phyloP scores from a whole-genome alignment of 2,329 filamentous ascomycete genomes.

The Cercospora canescens region DNA sequence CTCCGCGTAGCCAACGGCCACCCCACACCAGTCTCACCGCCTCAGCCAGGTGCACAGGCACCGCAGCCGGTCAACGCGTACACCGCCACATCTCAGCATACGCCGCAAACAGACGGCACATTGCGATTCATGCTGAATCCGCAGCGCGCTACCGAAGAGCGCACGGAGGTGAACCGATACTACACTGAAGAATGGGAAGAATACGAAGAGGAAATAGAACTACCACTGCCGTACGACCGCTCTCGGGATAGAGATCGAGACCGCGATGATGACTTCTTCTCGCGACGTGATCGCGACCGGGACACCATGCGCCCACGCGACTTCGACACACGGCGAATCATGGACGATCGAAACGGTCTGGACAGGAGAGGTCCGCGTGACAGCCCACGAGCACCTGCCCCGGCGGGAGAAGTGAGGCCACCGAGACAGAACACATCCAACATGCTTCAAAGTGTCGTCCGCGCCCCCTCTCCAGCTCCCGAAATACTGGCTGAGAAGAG shows the following conservation, averaged over 20 bases:
- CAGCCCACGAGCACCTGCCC: conserved; percentile 76
- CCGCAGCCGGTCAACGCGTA: conserved; percentile 21
- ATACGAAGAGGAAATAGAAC: conserved; percentile 74
- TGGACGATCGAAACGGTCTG: not conserved
- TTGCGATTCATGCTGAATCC: conserved; percentile 88
- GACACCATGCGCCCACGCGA: conserved; percentile 15
- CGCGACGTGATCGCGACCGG: conserved; percentile 12
- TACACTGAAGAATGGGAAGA: conserved; percentile 76
- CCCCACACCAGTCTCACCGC: conserved; percentile 37
- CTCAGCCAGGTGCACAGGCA: conserved; percentile 25
- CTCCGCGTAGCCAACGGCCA: conserved; percentile 36
- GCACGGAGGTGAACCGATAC: conserved; percentile 64
- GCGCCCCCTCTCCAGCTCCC: conserved; percentile 8
- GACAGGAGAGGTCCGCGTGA: conserved; percentile 71
- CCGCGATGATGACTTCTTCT: conserved; percentile 15
- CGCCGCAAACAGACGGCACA: conserved; percentile 57
- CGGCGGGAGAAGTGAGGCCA: conserved; percentile 70
- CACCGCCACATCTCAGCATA: conserved; percentile 17
- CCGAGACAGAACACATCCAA: conserved; percentile 2
- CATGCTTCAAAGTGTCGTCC: conserved; percentile 11
- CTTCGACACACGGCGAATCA: conserved; percentile 15
- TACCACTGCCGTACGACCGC: conserved; percentile 33
- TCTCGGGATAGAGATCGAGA: conserved; percentile 26
- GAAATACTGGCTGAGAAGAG: conserved; percentile 14
- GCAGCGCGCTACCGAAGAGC: conserved; percentile 71